These are phyloP conservation scores for Pythium insidiosum DNA, from an alignment of 352 stramenopile genomes.

Conservation along the genomic window DNA sequence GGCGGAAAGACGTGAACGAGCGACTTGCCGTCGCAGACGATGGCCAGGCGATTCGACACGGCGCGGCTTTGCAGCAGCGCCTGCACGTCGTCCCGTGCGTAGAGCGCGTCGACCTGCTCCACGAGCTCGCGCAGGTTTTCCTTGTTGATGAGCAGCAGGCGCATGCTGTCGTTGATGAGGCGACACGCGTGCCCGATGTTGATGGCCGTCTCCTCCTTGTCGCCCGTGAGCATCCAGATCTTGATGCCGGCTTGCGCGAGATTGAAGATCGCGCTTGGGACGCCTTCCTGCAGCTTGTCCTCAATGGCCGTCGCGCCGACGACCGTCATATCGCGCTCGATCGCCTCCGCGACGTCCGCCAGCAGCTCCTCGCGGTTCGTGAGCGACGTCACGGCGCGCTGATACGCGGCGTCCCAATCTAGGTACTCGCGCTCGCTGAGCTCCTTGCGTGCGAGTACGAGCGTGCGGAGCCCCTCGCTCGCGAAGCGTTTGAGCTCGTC, in stretches of 20 bases:
- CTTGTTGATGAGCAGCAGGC: conserved; percentile 39
- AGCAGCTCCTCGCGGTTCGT: conserved; percentile 46
- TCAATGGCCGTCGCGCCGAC: conserved; percentile 90
- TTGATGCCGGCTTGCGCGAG: conserved; percentile 89
- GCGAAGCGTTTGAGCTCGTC: conserved; percentile 74
- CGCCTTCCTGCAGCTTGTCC: conserved; percentile 89
- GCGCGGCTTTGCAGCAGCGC: conserved; percentile 25
- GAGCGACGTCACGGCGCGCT: conserved; percentile 49
- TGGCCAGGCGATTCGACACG: conserved; percentile 40
- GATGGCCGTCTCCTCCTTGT: conserved; percentile 94
- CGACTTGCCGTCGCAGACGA: conserved; percentile 67
- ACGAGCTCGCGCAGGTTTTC: conserved; percentile 35
- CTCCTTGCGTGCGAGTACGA: conserved; percentile 61
- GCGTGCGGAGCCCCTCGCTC: conserved; percentile 73
- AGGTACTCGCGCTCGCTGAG: conserved; percentile 52
- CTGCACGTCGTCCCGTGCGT: conserved; percentile 37
- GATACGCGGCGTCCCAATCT: conserved; percentile 52
- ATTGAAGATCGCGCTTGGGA: conserved; percentile 81
- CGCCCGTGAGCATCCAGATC: conserved; percentile 93
- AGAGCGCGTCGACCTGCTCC: conserved; percentile 41
- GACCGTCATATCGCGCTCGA: conserved; percentile 74
- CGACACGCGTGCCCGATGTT: conserved; percentile 86
- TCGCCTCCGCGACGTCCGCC: conserved; percentile 40
- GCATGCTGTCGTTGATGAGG: conserved; percentile 61
- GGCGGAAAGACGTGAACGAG: conserved; percentile 65